Evolutionary conservation across 2,329 filamentous ascomycete species (phyloP), one percentile per base, ranked within the genome.

Genomic region (Helotiales sp.): DNA sequence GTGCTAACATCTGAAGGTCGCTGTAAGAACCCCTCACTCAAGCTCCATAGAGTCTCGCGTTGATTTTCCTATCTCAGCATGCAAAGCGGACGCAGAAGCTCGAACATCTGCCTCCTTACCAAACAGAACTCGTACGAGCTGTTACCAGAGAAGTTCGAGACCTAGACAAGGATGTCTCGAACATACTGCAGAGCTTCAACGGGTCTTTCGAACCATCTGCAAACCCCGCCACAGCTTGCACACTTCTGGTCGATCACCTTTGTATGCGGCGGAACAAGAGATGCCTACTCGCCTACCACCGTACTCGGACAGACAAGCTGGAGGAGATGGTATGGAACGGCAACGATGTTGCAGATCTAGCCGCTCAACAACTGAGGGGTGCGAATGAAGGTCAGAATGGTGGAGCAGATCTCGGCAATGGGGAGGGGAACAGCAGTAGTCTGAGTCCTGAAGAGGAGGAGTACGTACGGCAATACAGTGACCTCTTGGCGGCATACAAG

Each of bases 211-310:
- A 96, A 66, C 93, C 91, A 87, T 84, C 87, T 15, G 83, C 87
- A 10, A 87, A 97, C 68, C 91, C 91, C 44, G 90, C 90, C 9
- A 88, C 88, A 30, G 93, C 93, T 2, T 96, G 91, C 71, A 90
- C 91, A 1, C 80, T 99, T 24, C 84, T 99, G 22, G 93, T 98
- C 60, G 90, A 97, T 72, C 93, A 99, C 72, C 79, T 99, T 10
- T 92, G 90, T 66, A 97, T 98, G 89, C 87, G 95, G 49, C 84
- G 95, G 55, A 96, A 99, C 74, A 99, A 99, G 74, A 88, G 95
- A 42, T 99, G 95, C 70, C 81, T 99, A 19, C 83, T 99, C 6
- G 93, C 93, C 3, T 99, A 99, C 71, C 95, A 99, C 72, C 87
- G 90, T 30, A 93, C 91, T 17, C 85, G 95, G 51, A 89, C 90